A percentile compares a stretch with the other conserved stretches of the same genome.
phyloP scores from a whole-genome alignment of 2,329 filamentous ascomycete species.

The Coniochaeta ligniaria region DNA sequence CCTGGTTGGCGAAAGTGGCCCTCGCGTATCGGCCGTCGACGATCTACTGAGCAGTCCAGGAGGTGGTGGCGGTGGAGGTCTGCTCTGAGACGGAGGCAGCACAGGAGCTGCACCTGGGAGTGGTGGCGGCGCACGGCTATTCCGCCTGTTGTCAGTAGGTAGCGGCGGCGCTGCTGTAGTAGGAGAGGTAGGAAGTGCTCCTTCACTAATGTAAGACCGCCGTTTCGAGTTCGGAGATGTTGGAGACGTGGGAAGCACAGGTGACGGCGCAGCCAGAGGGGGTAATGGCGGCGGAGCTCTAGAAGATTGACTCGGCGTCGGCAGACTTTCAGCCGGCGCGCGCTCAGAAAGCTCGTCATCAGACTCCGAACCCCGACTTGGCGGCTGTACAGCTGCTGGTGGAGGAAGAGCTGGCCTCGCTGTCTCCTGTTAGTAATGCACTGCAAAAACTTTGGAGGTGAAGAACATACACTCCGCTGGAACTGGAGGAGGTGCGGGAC shows the following conservation, averaged over 20 bases:
- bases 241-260: conserved; percentile 29
- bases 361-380: conserved; percentile 74
- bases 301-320: conserved; percentile 24
- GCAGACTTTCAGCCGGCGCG: conserved; percentile 32
- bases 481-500: conserved; percentile 51
- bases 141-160: conserved; percentile 40
- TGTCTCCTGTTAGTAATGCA: conserved; percentile 30
- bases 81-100: conserved; percentile 40
- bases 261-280: conserved; percentile 35
- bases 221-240: conserved; percentile 30
- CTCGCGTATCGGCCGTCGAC: conserved; percentile 49
- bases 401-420: conserved; percentile 52
- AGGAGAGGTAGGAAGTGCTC: conserved; percentile 30
- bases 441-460: neutral
- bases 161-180: conserved; percentile 19
- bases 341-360: conserved; percentile 73
- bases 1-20: conserved; percentile 29
- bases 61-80: conserved; percentile 63
- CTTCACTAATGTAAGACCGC: conserved; percentile 26
- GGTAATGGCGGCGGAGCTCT: conserved; percentile 35
- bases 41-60: conserved; percentile 47
- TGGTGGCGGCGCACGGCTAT: conserved; percentile 51
- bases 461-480: conserved; percentile 51
- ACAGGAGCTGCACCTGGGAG: conserved; percentile 49
- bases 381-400: conserved; percentile 50